Base-by-base conservation (phyloP, 441 rosid genomes). In the Arabidopsis lyrata region DNA sequence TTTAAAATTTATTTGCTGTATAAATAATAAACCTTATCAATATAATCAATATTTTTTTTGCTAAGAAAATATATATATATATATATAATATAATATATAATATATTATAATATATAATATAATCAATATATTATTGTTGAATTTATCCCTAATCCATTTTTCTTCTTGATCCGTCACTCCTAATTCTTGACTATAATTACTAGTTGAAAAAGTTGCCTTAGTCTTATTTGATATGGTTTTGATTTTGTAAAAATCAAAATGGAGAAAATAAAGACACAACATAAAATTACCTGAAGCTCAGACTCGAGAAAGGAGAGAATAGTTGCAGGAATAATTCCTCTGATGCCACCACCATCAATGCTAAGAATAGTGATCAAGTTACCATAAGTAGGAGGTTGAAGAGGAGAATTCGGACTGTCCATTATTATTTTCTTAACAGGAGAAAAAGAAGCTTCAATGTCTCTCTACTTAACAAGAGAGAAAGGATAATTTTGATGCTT, bases 281-380 rank as follows among this genome's bases (percentile, higher is more conserved):
- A 53, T 50, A 10, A 32, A 39, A 15, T 2, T 72, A 84, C 90
- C 83, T 84, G 87, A 73, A 84, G 86, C 64, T 82, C 77, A 16
- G 86, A 73, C 55, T 86, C 90, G 4, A 86, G 69, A 27, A 84
- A 84, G 27, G 70, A 70, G 22, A 86, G 86, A 29, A 86, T 79
- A 18, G 73, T 84, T 52, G 70, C 88, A 0, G 86, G 90, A 24
- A 86, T 82, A 41, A 86, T 50, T 47, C 90, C 90, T 82, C 90
- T 68, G 9, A 86, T 66, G 0, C 86, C 86, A 5, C 90, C 90
- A 1, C 90, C 88, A 15, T 86, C 90, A 18, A 86, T 82, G 66
- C 90, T 82, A 47, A 86, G 88, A 59, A 86, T 18, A 5, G 88
- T 84, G 56, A 86, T 66, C 39, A 75, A 54, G 45, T 45, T 45